Conservation (phyloP, 2,329 filamentous ascomycete genomes). For the Fonsecaea multimorphosa region DNA sequence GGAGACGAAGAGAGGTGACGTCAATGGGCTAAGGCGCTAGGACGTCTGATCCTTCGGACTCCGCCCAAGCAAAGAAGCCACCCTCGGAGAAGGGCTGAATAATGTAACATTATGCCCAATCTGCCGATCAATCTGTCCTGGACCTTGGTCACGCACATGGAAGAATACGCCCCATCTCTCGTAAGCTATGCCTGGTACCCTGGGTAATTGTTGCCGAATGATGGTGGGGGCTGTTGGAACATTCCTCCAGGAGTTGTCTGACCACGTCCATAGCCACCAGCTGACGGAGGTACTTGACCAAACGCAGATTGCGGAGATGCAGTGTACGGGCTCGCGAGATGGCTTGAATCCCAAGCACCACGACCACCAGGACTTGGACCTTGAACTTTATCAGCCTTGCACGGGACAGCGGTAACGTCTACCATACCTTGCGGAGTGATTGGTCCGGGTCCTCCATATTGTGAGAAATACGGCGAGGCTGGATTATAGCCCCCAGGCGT, state of each 20-base stretch:
- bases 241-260: conserved; percentile 43
- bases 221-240: conserved; percentile 33
- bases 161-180: conserved; percentile 8
- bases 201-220: conserved; percentile 31
- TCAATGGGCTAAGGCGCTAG: neutral
- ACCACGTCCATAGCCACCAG: conserved; percentile 84
- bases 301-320: conserved; percentile 58
- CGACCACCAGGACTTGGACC: conserved; percentile 65
- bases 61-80: neutral
- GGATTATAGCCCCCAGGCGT: conserved; percentile 72
- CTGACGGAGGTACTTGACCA: conserved; percentile 69
- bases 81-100: neutral
- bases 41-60: neutral
- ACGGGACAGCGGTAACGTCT: conserved; percentile 50
- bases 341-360: conserved; percentile 46
- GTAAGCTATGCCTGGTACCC: conserved; percentile 30
- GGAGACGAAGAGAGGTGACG: neutral
- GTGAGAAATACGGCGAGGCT: conserved; percentile 85
- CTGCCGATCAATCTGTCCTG: neutral
- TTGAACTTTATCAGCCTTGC: conserved; percentile 39
- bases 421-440: conserved; percentile 49
- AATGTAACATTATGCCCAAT: neutral
- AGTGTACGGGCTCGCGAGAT: conserved; percentile 64
- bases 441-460: conserved; percentile 77
- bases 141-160: neutral